Conservation (phyloP, 2,329 filamentous ascomycete genomes). For the Zalaria sp. region DNA sequence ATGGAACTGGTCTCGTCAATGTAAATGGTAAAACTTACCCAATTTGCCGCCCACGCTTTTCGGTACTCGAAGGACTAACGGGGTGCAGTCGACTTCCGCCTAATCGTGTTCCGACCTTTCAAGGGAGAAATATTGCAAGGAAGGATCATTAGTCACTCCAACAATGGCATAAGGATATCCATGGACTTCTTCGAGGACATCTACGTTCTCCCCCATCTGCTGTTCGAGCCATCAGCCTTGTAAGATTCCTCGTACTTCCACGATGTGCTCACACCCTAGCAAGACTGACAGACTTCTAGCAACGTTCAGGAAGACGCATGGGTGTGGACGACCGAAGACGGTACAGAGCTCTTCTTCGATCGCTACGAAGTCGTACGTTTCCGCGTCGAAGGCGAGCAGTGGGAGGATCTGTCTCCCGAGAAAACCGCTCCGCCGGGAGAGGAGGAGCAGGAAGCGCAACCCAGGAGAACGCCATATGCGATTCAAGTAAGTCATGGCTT, state of each 20-base stretch:
- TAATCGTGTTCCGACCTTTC: constrained; percentile 90
- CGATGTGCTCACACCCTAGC: too few species aligned
- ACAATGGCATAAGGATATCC: constrained; percentile 64
- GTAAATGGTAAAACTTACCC: constrained; percentile 55
- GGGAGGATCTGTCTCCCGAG: constrained; percentile 81
- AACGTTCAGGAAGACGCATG: constrained; percentile 52
- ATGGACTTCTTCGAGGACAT: constrained; percentile 94
- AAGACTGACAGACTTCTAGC: constrained; percentile 5
- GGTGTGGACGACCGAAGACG: constrained; percentile 66
- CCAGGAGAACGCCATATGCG: constrained; percentile 56
- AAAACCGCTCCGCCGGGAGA: constrained; percentile 53
- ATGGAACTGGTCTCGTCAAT: constrained; percentile 83
- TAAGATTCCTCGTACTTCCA: constrained; percentile 27
- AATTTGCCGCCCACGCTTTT: too few species aligned
- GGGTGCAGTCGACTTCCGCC: constrained; percentile 66
- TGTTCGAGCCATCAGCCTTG: constrained; percentile 67
- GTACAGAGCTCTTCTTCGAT: constrained; percentile 66
- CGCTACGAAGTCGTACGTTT: constrained; percentile 80
- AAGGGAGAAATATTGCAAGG: constrained; percentile 85
- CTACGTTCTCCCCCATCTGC: constrained; percentile 57
- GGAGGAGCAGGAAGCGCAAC: constrained; percentile 43
- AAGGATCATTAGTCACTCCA: constrained; percentile 61
- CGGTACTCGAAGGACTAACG: too few species aligned
- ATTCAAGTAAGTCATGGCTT: constrained; percentile 32
- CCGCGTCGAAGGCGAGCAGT: constrained; percentile 73